These are phyloP conservation scores for Gillenia trifoliata DNA, from an alignment of 306 rosid genomes.

Conservation along the genomic window DNA sequence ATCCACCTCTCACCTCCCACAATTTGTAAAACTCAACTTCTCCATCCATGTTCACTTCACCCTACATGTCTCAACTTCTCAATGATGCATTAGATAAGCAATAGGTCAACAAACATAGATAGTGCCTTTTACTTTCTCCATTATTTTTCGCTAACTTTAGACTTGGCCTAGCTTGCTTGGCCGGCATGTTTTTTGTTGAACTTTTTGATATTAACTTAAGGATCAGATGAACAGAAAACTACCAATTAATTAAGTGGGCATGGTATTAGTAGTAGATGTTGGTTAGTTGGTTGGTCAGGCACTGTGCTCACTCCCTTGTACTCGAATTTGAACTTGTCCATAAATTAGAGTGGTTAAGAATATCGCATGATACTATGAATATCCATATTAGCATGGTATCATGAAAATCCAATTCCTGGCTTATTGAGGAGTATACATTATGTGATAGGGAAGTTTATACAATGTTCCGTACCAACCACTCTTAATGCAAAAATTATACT, in stretches of 20 bases:
- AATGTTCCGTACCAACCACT: no score
- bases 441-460: no score
- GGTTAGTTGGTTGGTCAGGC: neutral
- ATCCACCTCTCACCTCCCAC: neutral
- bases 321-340: no score
- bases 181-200: neutral
- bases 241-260: neutral
- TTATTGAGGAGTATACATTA: no score
- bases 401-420: no score
- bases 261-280: neutral
- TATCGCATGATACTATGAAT: neutral
- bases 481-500: no score
- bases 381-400: no score
- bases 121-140: neutral
- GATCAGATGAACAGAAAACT: neutral
- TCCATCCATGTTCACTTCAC: conserved; percentile 15
- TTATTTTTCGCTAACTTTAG: conserved; percentile 6
- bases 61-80: conserved; percentile 20
- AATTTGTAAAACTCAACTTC: neutral
- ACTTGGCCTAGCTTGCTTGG: conserved; percentile 8
- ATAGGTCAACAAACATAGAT: conserved; percentile 7
- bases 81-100: conserved; percentile 9
- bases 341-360: neutral
- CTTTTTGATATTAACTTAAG: neutral
- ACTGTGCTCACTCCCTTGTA: neutral